Evolutionary conservation across 2,329 filamentous ascomycete species (phyloP), one percentile per base, ranked within the genome.

Genomic region (Xylariomycetidae sp.): DNA sequence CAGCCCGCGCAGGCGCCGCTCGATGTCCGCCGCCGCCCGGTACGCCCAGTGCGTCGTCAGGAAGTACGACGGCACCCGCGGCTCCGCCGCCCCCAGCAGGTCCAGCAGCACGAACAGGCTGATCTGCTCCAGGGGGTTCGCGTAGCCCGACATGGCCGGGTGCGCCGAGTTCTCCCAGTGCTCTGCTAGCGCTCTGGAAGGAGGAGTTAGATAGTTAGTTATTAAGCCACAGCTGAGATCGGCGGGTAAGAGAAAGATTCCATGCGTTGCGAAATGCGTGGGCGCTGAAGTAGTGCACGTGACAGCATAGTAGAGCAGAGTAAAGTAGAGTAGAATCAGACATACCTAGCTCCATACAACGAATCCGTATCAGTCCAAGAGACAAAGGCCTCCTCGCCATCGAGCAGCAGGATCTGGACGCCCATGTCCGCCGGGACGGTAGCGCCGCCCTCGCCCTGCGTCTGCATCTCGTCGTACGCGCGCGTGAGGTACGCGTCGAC

Each of bases 31-130:
- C 59, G 90, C 70, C 36, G 70, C 68, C 46, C 74, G 67, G 57
- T 90, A 90, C 6, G 85, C 85, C 86, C 86, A 92, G 52, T 90
- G 85, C 0, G 85, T 90, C 2, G 80, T 83, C 45, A 76, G 72
- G 57, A 87, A 89, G 59, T 85, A 86, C 1, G 81, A 85, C 2
- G 79, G 80, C 3, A 90, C 70, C 0, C 41, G 62, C 0, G 84
- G 82, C 16, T 67, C 55, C 15, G 72, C 63, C 1, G 74, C 58
- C 2, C 85, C 85, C 1, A 90, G 70, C 6, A 90, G 68, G 53
- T 90, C 85, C 14, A 90, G 71, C 4, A 90, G 72, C 11, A 88
- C 69, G 53, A 89, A 88, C 4, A 90, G 64, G 25, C 77, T 78
- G 42, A 94, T 90, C 33, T 85, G 82, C 17, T 74, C 72, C 4